These are phyloP conservation scores for Medicago lupulina DNA, from an alignment of 306 rosid species.

Conservation along the genomic window DNA sequence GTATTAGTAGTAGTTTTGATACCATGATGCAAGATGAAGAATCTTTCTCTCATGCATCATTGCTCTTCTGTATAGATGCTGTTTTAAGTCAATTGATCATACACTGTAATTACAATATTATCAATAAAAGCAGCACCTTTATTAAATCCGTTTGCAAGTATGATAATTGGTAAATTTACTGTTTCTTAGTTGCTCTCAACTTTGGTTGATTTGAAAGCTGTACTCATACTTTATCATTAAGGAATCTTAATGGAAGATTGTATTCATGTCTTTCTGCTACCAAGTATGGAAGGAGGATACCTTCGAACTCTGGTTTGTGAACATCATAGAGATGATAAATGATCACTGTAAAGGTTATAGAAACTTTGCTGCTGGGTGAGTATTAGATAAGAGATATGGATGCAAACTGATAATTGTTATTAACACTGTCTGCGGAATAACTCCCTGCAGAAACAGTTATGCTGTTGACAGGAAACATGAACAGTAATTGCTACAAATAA, in stretches of 20 bases:
- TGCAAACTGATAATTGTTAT: no score
- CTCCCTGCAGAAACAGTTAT: no score
- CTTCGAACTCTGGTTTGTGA: no score
- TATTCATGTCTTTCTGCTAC: not conserved
- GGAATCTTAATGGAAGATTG: conserved; percentile 2
- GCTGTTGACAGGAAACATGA: no score
- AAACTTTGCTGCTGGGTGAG: not conserved
- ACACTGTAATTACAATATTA: conserved; percentile 1
- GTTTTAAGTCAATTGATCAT: conserved; percentile 21
- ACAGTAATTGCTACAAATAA: no score
- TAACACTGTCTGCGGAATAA: no score
- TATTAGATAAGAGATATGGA: no score
- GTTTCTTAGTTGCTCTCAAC: conserved; percentile 11
- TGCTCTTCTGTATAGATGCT: conserved; percentile 22
- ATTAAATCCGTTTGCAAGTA: not conserved
- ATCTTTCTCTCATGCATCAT: conserved; percentile 3
- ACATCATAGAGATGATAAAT: not conserved
- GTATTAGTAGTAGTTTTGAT: conserved; percentile 8
- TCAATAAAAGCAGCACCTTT: conserved; percentile 16
- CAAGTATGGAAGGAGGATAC: no score
- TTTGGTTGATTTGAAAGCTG: conserved; percentile 20
- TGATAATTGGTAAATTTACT: conserved; percentile 14
- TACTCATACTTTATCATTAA: conserved; percentile 4
- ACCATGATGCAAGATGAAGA: not conserved
- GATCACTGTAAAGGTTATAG: not conserved